Conservation (phyloP, 805 yeast species). For the Spencermartinsiella europaea region DNA sequence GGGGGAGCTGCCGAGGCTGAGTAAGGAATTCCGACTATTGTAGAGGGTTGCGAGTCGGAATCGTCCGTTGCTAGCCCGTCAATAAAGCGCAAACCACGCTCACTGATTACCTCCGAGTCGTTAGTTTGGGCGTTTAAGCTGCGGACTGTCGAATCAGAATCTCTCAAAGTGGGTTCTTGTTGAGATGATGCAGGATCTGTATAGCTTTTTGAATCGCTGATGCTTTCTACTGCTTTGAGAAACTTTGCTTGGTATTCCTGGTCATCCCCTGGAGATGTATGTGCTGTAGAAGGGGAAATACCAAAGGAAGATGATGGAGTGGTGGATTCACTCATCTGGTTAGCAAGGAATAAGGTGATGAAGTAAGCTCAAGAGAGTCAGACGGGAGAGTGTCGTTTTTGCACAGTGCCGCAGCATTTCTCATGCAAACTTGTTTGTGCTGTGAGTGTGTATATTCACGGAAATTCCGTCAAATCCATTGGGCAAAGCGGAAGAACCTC, state of each 20-base stretch:
- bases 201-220: too few species aligned
- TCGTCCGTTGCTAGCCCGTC: background rate
- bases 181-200: too few species aligned
- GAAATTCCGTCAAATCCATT: too few species aligned
- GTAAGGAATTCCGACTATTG: background rate
- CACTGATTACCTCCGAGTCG: background rate
- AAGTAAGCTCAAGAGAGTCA: background rate
- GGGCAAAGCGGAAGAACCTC: too few species aligned
- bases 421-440: too few species aligned
- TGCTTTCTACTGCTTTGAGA: background rate
- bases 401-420: too few species aligned
- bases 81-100: background rate
- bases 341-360: background rate
- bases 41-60: background rate
- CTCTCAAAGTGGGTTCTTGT: background rate
- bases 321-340: background rate
- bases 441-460: too few species aligned
- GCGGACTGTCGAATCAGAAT: background rate
- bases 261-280: constrained; percentile 1
- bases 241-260: background rate
- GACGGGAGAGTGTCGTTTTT: background rate
- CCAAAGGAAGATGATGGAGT: background rate
- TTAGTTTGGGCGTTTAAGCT: background rate
- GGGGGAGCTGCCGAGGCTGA: background rate
- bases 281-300: background rate